These are phyloP conservation scores for Neostapfia colusana DNA, from an alignment of 176 grass and related monocot genomes.

Conservation along the genomic window DNA sequence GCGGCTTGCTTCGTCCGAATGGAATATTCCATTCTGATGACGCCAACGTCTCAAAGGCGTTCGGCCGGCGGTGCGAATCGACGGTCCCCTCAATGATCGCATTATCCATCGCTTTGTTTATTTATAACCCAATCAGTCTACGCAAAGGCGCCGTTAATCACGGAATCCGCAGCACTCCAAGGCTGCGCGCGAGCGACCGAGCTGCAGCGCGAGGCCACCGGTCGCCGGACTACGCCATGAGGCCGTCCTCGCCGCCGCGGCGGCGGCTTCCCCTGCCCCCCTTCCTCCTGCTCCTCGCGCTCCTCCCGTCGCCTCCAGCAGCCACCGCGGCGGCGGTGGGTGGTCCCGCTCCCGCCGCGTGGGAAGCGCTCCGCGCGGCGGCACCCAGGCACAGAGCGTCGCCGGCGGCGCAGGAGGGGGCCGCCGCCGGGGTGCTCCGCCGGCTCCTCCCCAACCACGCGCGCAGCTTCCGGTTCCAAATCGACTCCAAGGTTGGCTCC, in stretches of 20 bases:
- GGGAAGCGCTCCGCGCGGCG: constrained; percentile 36
- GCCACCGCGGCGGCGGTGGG: background rate
- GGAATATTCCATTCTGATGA: background rate
- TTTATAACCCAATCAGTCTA: background rate
- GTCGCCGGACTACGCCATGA: constrained; percentile 37
- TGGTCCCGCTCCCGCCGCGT: background rate
- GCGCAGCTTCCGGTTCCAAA: constrained; percentile 77
- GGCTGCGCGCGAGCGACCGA: too few species aligned
- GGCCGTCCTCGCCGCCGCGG: background rate
- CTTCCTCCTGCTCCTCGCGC: constrained; percentile 33
- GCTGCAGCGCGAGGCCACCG: background rate
- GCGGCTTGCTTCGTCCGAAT: background rate
- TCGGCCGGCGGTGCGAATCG: background rate
- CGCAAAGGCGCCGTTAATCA: background rate
- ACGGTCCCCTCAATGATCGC: background rate
- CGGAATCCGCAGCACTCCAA: background rate
- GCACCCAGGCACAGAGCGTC: constrained; percentile 39
- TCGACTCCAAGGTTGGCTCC: constrained; percentile 62
- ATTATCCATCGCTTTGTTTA: background rate
- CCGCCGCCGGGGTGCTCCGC: constrained; percentile 50
- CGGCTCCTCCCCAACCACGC: constrained; percentile 63
- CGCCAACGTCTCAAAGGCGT: background rate
- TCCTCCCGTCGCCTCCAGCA: constrained; percentile 22
- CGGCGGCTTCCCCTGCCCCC: background rate
- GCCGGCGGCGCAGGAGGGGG: constrained; percentile 59